Base-by-base conservation (phyloP, 805 yeast genomes). In the Brettanomyces sp. region DNA sequence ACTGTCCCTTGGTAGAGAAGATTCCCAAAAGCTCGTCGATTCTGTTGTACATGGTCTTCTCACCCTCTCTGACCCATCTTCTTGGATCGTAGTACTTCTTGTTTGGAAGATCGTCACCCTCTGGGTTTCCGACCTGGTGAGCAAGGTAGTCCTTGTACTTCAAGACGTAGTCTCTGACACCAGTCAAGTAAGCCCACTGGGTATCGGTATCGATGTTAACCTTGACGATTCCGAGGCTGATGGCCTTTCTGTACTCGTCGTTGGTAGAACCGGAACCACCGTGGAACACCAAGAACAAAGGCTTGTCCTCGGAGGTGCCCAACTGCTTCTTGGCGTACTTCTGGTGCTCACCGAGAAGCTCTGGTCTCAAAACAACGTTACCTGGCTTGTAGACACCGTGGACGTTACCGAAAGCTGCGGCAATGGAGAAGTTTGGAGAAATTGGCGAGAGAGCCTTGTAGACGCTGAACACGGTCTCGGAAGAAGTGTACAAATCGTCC, bases 61-160 rank as follows among this genome's bases (percentile, higher is more conserved):
- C 99, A 80, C 99, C 98, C 77, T 91, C 98, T 81, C 98, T 90
- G 58, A 93, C 97, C 99, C 99, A 93, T 73, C 90, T 98, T 83
- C 99, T 91, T 76, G 99, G 99, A 77, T 93, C 99, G 68, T 88
- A 93, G 88, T 75, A 89, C 79, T 93, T 93, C 90, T 93, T 93
- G 91, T 93, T 93, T 76, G 99, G 99, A 80, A 88, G 86, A 75
- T 93, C 98, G 47, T 76, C 91, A 72, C 98, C 99, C 22, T 91
- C 96, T 74, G 99, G 99, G 95, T 93, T 93, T 74, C 99, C 99
- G 63, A 93, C 96, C 73, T 73, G 85, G 48, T 84, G 54, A 75
- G 77, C 59, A 60, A 93, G 69, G 83, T 93, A 93, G 73, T 90
- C 99, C 82, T 91, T 89, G 82, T 91, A 89, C 79, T 70, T 79